Percentiles rank a stretch among this genome's conserved stretches.
Conservation (phyloP, 1,284 basidiomycete genomes). For the Cutaneotrichosporon mucoides region DNA sequence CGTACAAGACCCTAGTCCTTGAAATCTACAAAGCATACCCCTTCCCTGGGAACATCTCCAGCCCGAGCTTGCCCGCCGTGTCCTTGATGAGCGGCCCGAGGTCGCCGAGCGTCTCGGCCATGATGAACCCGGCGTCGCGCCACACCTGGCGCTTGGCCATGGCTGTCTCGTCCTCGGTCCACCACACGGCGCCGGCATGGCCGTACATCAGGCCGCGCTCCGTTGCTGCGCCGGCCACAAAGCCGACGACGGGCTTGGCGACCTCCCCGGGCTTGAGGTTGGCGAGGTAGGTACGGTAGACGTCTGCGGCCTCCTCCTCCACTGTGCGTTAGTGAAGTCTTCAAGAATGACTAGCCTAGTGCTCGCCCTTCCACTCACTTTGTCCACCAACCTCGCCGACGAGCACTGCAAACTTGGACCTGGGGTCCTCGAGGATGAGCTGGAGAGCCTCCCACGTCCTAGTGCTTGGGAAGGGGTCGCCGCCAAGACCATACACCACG, state of each 20-base stretch:
- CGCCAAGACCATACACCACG: constrained; percentile 89
- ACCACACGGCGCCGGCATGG: constrained; percentile 57
- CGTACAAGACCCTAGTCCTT: no score
- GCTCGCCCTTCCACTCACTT: constrained; percentile 44
- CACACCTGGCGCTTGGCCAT: constrained; percentile 16
- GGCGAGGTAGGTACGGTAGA: constrained; percentile 72
- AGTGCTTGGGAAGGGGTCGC: constrained; percentile 89
- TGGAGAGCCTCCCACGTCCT: constrained; percentile 75
- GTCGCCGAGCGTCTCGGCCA: constrained; percentile 21
- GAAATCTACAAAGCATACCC: no score
- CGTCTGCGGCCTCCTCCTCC: constrained; percentile 98
- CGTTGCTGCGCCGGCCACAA: constrained; percentile 90
- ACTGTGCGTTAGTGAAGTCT: constrained; percentile 53
- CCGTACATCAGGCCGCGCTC: constrained; percentile 94
- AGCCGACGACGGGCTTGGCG: constrained; percentile 89
- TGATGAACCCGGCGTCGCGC: constrained; percentile 14
- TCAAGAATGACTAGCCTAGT: not conserved
- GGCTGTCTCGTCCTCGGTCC: constrained; percentile 18
- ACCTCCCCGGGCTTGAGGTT: constrained; percentile 41
- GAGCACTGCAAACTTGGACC: constrained; percentile 85
- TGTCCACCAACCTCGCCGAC: constrained; percentile 92
- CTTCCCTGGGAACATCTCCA: not conserved
- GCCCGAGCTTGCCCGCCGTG: constrained; percentile 10
- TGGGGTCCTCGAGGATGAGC: constrained; percentile 76
- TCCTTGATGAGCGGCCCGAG: constrained; percentile 17